A percentile compares a stretch with the other conserved stretches of the same genome.
Evolutionary conservation across 2,329 filamentous ascomycete species (phyloP).

Genomic region (Tolypocladium guangdongense): DNA sequence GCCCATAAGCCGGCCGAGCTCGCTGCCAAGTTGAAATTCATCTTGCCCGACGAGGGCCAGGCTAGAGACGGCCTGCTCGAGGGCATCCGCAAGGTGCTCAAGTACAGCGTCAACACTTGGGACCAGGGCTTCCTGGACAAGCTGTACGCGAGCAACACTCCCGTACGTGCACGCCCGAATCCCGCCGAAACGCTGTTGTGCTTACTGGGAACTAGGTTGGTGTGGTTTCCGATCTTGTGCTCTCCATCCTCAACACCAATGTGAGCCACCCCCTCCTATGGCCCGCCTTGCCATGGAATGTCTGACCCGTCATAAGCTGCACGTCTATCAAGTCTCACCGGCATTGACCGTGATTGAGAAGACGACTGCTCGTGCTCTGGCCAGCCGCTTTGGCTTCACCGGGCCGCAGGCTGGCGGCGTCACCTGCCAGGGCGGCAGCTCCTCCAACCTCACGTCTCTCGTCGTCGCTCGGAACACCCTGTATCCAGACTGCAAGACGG

Average conservation of each 20-base stretch:
- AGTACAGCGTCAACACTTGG: constrained; percentile 96
- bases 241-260: constrained; percentile 86
- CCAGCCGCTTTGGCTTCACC: constrained; percentile 63
- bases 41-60: constrained; percentile 45
- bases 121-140: constrained; percentile 95
- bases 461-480: constrained; percentile 80
- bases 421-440: constrained; percentile 70
- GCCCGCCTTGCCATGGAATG: neutral
- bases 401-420: constrained; percentile 64
- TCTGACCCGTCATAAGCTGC: constrained; percentile 34
- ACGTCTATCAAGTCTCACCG: constrained; percentile 90
- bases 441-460: constrained; percentile 76
- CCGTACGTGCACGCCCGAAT: constrained; percentile 35
- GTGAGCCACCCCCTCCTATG: constrained; percentile 27
- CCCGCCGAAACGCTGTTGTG: constrained; percentile 1
- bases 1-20: constrained; percentile 48
- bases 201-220: constrained; percentile 47
- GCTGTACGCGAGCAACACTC: constrained; percentile 81
- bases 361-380: constrained; percentile 61
- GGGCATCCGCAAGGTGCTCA: constrained; percentile 58
- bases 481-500: constrained; percentile 64
- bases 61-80: constrained; percentile 66
- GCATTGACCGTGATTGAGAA: constrained; percentile 84
- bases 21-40: constrained; percentile 42
- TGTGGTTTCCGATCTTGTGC: constrained; percentile 71